Evolutionary conservation across 768 basidiomycete species (phyloP).

Genomic region (Mycena sanguinolenta): DNA sequence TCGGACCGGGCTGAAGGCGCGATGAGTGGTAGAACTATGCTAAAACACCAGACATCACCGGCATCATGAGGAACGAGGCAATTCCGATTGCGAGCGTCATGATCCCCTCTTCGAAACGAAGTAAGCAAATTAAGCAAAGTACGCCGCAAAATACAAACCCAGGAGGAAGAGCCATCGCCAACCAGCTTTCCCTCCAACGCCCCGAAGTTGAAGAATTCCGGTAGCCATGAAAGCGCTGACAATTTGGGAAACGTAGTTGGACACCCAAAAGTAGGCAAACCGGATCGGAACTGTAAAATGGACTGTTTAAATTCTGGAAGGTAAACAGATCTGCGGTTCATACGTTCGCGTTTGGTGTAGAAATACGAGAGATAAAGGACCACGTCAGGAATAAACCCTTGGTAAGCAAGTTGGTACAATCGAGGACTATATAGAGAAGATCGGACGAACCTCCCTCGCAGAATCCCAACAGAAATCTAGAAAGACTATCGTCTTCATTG

Average conservation of each 20-base stretch:
- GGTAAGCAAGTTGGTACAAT: neutral
- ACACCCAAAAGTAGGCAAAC: conserved; percentile 69
- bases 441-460: conserved; percentile 65
- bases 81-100: no score
- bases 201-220: conserved; percentile 72
- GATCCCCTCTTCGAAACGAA: conserved; percentile 62
- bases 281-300: conserved; percentile 60
- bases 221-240: conserved; percentile 69
- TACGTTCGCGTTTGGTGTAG: conserved; percentile 71
- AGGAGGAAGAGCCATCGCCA: conserved; percentile 55
- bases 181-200: conserved; percentile 63
- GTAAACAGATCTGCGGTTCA: conserved; percentile 27
- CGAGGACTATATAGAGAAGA: no score
- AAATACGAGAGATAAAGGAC: conserved; percentile 75
- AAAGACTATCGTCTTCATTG: no score
- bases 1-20: no score
- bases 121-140: conserved; percentile 59
- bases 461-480: conserved; percentile 48
- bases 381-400: conserved; percentile 70
- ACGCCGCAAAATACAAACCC: neutral
- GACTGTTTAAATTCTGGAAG: neutral
- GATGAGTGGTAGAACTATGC: no score
- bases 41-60: no score
- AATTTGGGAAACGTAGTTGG: conserved; percentile 59
- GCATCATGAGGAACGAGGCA: neutral